These are phyloP conservation scores for Botrytis byssoidea DNA, from an alignment of 2,329 filamentous ascomycete genomes.

Conservation along the genomic window DNA sequence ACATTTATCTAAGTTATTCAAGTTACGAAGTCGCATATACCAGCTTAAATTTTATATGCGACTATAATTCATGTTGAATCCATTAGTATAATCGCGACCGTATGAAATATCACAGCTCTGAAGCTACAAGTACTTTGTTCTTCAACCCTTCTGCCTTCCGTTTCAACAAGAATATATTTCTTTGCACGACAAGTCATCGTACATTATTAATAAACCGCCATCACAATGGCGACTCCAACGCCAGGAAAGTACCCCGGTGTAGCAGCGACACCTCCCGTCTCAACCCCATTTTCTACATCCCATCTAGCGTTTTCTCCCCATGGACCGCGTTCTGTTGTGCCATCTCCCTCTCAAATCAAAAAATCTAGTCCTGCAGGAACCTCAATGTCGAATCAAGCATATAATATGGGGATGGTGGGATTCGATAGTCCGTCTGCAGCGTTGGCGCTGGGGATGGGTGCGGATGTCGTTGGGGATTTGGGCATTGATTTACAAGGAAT, in stretches of 20 bases:
- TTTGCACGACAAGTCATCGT: not conserved
- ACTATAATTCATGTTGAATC: not conserved
- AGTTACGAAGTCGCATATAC: not conserved
- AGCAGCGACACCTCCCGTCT: slow-evolving; percentile 61
- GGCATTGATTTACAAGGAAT: slow-evolving; percentile 38
- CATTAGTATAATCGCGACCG: not conserved
- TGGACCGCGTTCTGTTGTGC: slow-evolving; percentile 47
- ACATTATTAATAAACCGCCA: not conserved
- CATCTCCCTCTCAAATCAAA: slow-evolving; percentile 60
- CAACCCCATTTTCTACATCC: slow-evolving; percentile 61
- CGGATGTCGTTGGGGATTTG: slow-evolving; percentile 50
- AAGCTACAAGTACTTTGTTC: not conserved
- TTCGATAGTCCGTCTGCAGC: slow-evolving; percentile 65
- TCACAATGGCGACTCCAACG: slow-evolving; percentile 39
- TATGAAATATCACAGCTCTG: not conserved
- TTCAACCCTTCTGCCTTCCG: not conserved
- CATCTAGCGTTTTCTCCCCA: slow-evolving; percentile 57
- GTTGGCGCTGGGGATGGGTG: slow-evolving; percentile 54
- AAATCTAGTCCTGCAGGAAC: slow-evolving; percentile 43
- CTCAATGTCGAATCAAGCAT: slow-evolving; percentile 50
- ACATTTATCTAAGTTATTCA: not conserved
- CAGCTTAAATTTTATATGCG: not conserved
- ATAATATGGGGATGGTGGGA: slow-evolving; percentile 43
- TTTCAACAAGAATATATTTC: not conserved
- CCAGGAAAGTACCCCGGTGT: slow-evolving; percentile 33